A percentile compares a stretch with the other conserved stretches of the same genome.
Conservation (phyloP, 108 stramenopile species). For the Cylindrotheca fusiformis region DNA sequence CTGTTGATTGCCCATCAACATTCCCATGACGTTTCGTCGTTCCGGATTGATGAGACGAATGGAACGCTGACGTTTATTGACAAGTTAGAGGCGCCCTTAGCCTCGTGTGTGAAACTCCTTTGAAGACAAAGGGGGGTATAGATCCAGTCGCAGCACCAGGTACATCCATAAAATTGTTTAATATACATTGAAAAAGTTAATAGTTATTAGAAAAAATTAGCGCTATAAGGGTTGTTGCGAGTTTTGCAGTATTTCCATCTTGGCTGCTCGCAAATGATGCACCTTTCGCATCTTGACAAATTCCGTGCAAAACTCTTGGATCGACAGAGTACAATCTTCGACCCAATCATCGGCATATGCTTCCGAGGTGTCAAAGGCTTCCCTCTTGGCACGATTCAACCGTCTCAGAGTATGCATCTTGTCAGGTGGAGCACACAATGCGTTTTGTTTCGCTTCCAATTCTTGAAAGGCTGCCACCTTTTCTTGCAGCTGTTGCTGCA, state of each 20-base stretch:
- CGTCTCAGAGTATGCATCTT: conserved; percentile 26
- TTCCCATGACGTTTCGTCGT: background rate
- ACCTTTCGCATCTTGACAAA: conserved; percentile 58
- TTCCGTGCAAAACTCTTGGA: conserved; percentile 54
- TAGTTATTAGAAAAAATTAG: too few relatives aligned
- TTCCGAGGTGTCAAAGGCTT: conserved; percentile 65
- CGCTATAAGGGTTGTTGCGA: background rate
- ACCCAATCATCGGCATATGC: conserved; percentile 70
- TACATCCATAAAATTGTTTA: too few relatives aligned
- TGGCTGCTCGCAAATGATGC: conserved; percentile 73
- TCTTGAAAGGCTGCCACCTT: conserved; percentile 46
- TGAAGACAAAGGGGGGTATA: too few relatives aligned
- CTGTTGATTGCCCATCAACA: background rate
- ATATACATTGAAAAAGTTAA: too few relatives aligned
- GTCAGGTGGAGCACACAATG: conserved; percentile 50
- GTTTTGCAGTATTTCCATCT: conserved; percentile 43
- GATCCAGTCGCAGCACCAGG: too few relatives aligned
- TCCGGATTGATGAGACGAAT: background rate
- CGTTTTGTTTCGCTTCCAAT: conserved; percentile 50
- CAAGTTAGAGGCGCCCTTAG: background rate
- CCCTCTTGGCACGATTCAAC: conserved; percentile 56
- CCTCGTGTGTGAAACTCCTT: background rate
- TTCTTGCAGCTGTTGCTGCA: conserved; percentile 35
- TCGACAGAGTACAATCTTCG: conserved; percentile 36
- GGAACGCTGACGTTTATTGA: background rate